phyloP scores from a whole-genome alignment of 1,284 basidiomycete genomes.

The Malassezia furfur region DNA sequence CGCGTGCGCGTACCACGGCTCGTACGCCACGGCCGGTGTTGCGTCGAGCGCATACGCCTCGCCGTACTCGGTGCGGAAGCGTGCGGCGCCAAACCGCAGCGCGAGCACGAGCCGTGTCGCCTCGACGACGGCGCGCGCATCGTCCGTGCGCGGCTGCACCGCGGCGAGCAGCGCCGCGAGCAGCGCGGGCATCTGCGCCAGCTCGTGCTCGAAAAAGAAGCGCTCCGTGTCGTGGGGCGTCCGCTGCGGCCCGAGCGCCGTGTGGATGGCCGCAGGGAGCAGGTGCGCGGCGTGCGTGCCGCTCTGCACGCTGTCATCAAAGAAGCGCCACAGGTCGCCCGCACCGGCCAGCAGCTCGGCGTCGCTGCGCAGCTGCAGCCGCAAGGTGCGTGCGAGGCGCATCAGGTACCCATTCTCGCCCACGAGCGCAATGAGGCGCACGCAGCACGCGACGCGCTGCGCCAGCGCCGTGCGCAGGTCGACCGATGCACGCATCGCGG shows the following conservation, averaged over 20 bases:
- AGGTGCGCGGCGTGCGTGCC: conserved; percentile 20
- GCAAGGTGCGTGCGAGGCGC: conserved; percentile 68
- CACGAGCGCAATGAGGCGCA: conserved; percentile 75
- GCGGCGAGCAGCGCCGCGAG: conserved; percentile 16
- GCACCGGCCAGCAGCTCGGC: conserved; percentile 79
- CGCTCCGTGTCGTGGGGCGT: conserved; percentile 64
- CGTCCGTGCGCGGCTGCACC: not conserved
- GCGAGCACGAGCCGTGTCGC: conserved; percentile 64
- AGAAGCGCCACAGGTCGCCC: conserved; percentile 70
- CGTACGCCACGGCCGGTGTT: conserved; percentile 53
- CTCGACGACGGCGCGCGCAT: conserved; percentile 11
- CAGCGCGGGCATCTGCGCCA: conserved; percentile 45
- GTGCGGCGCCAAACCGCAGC: conserved; percentile 62
- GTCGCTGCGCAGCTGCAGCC: conserved; percentile 69
- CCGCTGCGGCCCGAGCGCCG: conserved; percentile 54
- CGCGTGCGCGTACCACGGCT: conserved; percentile 73
- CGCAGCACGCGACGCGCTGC: conserved; percentile 64
- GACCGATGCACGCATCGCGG: conserved; percentile 22
- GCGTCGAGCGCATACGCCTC: conserved; percentile 65
- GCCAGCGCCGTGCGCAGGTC: conserved; percentile 72
- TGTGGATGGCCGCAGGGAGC: conserved; percentile 54
- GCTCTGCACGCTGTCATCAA: conserved; percentile 56
- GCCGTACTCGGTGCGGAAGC: conserved; percentile 63
- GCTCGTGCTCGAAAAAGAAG: conserved; percentile 69
- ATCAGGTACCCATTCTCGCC: conserved; percentile 28